A percentile compares a stretch with the other conserved stretches of the same genome.
Conservation (phyloP, 2,329 filamentous ascomycete genomes). For the Venturiaceae sp. region DNA sequence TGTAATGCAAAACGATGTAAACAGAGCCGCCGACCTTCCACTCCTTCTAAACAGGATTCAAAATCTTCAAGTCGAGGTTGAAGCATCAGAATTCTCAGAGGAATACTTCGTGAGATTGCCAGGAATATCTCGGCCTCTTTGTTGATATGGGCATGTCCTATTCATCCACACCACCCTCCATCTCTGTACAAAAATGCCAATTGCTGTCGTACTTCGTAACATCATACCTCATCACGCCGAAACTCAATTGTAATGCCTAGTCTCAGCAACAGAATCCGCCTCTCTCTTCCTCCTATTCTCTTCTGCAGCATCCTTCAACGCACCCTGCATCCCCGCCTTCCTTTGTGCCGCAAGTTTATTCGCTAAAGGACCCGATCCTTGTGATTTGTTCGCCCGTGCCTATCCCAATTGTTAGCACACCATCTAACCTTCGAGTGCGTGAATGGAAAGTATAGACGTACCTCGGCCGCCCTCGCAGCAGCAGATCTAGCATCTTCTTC, state of each 20-base stretch:
- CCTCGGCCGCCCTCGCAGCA: constrained; percentile 78
- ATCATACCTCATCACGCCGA: background rate
- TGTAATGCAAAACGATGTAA: too few species aligned
- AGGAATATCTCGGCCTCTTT: too few species aligned
- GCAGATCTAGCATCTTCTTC: constrained; percentile 55
- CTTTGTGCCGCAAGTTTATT: constrained; percentile 68
- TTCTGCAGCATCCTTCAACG: constrained; percentile 57
- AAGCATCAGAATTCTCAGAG: too few species aligned
- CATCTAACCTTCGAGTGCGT: background rate
- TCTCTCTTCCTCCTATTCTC: constrained; percentile 57
- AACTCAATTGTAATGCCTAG: constrained; percentile 47
- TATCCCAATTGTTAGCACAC: constrained; percentile 28
- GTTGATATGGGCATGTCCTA: too few species aligned
- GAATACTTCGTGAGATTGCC: background rate
- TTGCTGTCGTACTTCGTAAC: background rate
- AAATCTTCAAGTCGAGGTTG: too few species aligned
- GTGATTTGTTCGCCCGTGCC: constrained; percentile 56
- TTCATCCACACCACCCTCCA: too few species aligned
- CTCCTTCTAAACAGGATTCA: too few species aligned
- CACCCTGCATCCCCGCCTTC: constrained; percentile 58
- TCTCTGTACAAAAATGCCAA: background rate
- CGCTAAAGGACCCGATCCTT: constrained; percentile 35
- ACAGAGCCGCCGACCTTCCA: too few species aligned
- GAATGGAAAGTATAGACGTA: constrained; percentile 32
- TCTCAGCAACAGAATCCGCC: constrained; percentile 52